Conservation (phyloP, 805 yeast genomes). For the Hanseniaspora lachancei region DNA sequence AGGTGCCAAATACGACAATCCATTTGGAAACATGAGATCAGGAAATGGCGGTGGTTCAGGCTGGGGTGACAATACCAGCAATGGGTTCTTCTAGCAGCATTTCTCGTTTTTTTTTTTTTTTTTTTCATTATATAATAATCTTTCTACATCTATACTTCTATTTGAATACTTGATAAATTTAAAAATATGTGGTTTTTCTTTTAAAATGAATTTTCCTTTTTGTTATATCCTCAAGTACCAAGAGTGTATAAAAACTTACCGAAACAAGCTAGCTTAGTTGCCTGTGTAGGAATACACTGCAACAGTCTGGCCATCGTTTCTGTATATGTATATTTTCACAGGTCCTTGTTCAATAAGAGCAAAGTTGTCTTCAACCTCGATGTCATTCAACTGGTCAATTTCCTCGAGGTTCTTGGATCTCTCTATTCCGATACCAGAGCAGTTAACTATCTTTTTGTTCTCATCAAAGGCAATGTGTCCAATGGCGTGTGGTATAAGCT, state of each 20-base stretch:
- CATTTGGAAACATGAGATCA: conserved; percentile 19
- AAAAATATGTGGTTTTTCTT: too few species aligned
- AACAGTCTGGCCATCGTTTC: conserved; percentile 21
- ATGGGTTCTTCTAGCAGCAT: conserved; percentile 5
- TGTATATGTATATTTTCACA: conserved; percentile 20
- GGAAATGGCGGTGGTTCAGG: conserved; percentile 15
- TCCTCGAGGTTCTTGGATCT: conserved; percentile 18
- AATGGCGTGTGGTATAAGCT: conserved; percentile 19
- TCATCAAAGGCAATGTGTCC: conserved; percentile 26
- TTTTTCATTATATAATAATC: too few species aligned
- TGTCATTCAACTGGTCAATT: conserved; percentile 18
- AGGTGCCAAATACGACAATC: conserved; percentile 27
- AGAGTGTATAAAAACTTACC: background rate
- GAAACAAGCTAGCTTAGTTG: background rate
- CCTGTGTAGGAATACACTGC: conserved; percentile 18
- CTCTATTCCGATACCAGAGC: conserved; percentile 24
- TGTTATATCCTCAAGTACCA: background rate
- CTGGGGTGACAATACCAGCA: conserved; percentile 9
- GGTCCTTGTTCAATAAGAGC: conserved; percentile 18
- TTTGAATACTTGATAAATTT: background rate
- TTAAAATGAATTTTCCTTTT: background rate
- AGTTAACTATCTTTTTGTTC: conserved; percentile 23
- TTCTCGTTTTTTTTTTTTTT: background rate
- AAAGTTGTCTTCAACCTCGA: conserved; percentile 21
- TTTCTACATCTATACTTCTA: too few species aligned